phyloP scores from a whole-genome alignment of 371 early-diverging fungal genomes.

The Mucor plumbeus region DNA sequence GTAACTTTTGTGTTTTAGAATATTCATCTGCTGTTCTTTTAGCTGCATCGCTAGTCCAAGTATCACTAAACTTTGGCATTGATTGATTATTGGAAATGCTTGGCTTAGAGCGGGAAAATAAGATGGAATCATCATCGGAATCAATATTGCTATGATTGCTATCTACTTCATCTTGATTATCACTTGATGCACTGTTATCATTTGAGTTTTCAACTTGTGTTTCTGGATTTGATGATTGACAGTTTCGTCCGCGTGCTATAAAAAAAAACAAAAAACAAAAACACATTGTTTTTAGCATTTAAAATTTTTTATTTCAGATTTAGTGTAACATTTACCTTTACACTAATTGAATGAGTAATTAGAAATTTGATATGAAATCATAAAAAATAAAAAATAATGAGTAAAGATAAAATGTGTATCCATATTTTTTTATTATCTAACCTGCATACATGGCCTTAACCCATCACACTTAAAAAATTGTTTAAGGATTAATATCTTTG shows the following conservation, averaged over 20 bases:
- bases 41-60: constrained; percentile 9
- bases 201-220: not conserved
- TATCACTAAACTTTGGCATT: not conserved
- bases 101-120: constrained; percentile 21
- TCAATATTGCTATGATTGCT: constrained; percentile 5
- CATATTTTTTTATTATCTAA: constrained; percentile 5
- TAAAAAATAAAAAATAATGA: not conserved
- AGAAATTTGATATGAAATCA: not conserved
- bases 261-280: not conserved
- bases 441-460: constrained; percentile 39
- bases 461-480: constrained; percentile 29
- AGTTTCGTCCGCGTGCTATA: constrained; percentile 33
- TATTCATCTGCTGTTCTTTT: not conserved
- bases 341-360: constrained; percentile 21
- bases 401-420: not conserved
- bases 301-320: not conserved
- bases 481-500: not conserved
- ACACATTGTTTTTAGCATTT: constrained; percentile 4
- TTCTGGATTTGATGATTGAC: constrained; percentile 22
- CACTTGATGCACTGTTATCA: not conserved
- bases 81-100: constrained; percentile 1
- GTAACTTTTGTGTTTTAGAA: not conserved
- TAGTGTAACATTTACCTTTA: constrained; percentile 28
- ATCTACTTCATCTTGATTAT: constrained; percentile 2
- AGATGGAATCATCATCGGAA: constrained; percentile 27